Evolutionary conservation across 768 basidiomycete species (phyloP), one percentile per base, ranked within the genome.

Genomic region (Tylopilus cervinicoccineus): DNA sequence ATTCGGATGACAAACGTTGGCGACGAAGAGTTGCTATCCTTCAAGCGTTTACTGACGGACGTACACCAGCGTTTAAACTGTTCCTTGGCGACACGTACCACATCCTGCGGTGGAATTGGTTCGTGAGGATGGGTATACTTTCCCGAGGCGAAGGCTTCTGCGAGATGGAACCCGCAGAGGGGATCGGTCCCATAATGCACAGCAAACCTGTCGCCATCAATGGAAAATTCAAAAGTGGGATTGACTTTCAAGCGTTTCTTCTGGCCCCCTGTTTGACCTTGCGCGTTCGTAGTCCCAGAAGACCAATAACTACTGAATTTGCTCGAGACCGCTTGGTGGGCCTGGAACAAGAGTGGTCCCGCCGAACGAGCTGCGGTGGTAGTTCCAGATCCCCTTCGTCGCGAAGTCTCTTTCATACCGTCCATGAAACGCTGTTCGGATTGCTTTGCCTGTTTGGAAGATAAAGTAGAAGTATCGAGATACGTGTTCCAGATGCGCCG

Each of bases 111-210:
- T 3, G 39, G 43, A 24, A 57, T 47, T 6, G 5, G 10, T 1
- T 49, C 47, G 0, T 20, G 31, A 16, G 24, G 38, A 10, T 14
- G 23, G n/a, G 22, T 36, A 12, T 48, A 56, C 27, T 39, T 49
- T 2, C 50, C 52, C 3, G 59, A 55, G 9, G 48, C 14, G 16
- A 58, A 58, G 0, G 48, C 49, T 29, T 67, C 65, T 1, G 65
- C 67, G 16, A 64, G 58, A 34, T 69, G 65, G 32, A 69, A 67
- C 11, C 63, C 61, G 0, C n/a, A 24, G 28, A 65, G 48, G 11
- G 63, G 56, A 45, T 65, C 67, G 0, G 60, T 59, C n/a, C 56
- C 65, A 23, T 65, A 67, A 26, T 67, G 65, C 1, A 62, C 55
- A 0, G 65, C 23, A 19, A 62, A 64, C 38, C 48, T 55, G 24